Percentiles rank a stretch among this genome's conserved stretches.
These are phyloP conservation scores for Cotoneaster glaucophyllus DNA, from an alignment of 306 rosid species.

Conservation along the genomic window DNA sequence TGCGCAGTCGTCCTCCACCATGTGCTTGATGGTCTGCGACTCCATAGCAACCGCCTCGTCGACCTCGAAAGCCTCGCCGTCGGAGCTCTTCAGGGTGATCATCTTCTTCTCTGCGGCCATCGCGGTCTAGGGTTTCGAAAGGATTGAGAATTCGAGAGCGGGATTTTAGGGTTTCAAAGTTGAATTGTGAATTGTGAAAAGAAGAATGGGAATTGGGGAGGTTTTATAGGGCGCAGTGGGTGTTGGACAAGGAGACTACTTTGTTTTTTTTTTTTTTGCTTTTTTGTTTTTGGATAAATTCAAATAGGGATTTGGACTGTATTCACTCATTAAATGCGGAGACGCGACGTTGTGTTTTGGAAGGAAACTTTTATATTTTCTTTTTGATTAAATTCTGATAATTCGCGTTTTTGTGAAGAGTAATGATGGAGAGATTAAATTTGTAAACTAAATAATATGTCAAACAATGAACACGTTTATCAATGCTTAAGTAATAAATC, in stretches of 20 bases:
- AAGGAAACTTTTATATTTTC: not conserved
- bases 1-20: constrained; percentile 17
- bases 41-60: constrained; percentile 15
- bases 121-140: not conserved
- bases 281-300: not conserved
- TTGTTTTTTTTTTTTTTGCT: not conserved
- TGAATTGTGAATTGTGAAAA: not conserved
- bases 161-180: not conserved
- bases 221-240: not conserved
- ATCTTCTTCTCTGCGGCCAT: constrained; percentile 22
- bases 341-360: not conserved
- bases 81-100: constrained; percentile 26
- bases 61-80: constrained; percentile 17
- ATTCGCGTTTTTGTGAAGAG: not conserved
- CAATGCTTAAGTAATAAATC: not conserved
- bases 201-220: not conserved
- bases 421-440: too few relatives aligned
- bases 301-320: not conserved
- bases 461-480: too few relatives aligned
- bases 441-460: too few relatives aligned
- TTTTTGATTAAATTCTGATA: not conserved
- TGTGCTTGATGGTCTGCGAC: constrained; percentile 21
- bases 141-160: not conserved
- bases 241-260: not conserved
- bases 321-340: not conserved